phyloP scores from a whole-genome alignment of 345 rosid species.

The Linum trigynum region DNA sequence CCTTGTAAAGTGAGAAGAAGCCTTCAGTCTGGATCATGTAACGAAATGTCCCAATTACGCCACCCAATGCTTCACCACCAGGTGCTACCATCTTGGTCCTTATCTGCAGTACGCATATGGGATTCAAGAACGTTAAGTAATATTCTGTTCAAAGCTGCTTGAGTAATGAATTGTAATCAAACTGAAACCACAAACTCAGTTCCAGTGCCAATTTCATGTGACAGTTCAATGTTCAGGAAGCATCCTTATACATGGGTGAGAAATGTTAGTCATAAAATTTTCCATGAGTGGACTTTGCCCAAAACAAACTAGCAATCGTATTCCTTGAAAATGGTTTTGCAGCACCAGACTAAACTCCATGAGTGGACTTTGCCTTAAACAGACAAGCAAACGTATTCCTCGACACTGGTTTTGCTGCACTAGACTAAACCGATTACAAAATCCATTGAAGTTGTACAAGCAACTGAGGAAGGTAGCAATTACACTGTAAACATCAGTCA shows the following conservation, averaged over 20 bases:
- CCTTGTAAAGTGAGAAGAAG: conserved; percentile 84
- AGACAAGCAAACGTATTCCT: background rate
- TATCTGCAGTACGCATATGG: conserved; percentile 30
- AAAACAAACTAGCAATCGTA: background rate
- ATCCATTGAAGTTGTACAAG: background rate
- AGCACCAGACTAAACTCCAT: no score
- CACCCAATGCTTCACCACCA: conserved; percentile 88
- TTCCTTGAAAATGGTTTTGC: no score
- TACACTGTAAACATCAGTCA: background rate
- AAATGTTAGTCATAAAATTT: background rate
- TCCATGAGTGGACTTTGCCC: background rate
- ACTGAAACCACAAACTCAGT: background rate
- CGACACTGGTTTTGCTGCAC: background rate
- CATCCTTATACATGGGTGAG: no score
- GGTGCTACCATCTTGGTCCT: conserved; percentile 83
- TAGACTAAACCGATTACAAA: background rate
- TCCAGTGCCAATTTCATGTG: background rate
- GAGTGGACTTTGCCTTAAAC: no score
- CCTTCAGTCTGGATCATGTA: conserved; percentile 81
- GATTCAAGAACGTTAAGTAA: background rate
- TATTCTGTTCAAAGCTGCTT: background rate
- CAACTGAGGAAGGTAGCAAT: background rate
- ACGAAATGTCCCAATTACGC: conserved; percentile 61
- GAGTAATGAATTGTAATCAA: background rate
- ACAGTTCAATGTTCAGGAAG: background rate